Percentiles rank a stretch among this genome's conserved stretches.
These are phyloP conservation scores for Plasmodium gaboni DNA, from an alignment of 169 alveolate species.

Conservation along the genomic window DNA sequence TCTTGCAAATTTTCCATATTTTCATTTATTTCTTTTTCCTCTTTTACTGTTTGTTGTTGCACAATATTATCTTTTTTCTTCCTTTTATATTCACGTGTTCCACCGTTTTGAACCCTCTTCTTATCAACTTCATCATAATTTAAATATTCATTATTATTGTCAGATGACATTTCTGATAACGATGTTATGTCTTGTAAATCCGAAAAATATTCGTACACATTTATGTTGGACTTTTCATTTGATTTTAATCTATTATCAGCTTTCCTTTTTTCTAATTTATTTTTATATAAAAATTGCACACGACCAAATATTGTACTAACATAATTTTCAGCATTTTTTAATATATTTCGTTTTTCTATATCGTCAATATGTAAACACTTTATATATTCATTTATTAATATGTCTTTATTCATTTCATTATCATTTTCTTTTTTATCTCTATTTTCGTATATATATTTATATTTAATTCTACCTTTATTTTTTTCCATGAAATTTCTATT, in stretches of 20 bases:
- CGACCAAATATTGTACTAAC: conserved; percentile 51
- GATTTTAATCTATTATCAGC: background rate
- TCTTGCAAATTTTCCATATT: conserved; percentile 5
- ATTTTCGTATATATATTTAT: too few species aligned
- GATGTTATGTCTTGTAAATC: conserved; percentile 58
- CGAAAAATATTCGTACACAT: conserved; percentile 35
- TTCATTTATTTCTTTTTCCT: background rate
- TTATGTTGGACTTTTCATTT: background rate
- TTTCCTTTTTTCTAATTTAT: conserved; percentile 17
- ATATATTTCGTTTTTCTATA: conserved; percentile 22
- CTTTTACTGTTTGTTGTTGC: background rate
- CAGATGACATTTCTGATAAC: conserved; percentile 73
- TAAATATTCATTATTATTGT: conserved; percentile 4
- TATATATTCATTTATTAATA: conserved; percentile 9
- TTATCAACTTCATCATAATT: conserved; percentile 18
- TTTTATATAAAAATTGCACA: conserved; percentile 54
- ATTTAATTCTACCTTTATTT: background rate
- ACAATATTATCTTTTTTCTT: conserved; percentile 14
- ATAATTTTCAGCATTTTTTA: conserved; percentile 52
- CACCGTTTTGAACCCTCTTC: background rate
- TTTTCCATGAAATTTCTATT: background rate
- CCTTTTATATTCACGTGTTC: conserved; percentile 20
- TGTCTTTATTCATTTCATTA: background rate
- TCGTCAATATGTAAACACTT: conserved; percentile 25
- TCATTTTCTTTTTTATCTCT: too few species aligned